Conservation (phyloP, 306 rosid genomes). For the Lathyrus aphaca region DNA sequence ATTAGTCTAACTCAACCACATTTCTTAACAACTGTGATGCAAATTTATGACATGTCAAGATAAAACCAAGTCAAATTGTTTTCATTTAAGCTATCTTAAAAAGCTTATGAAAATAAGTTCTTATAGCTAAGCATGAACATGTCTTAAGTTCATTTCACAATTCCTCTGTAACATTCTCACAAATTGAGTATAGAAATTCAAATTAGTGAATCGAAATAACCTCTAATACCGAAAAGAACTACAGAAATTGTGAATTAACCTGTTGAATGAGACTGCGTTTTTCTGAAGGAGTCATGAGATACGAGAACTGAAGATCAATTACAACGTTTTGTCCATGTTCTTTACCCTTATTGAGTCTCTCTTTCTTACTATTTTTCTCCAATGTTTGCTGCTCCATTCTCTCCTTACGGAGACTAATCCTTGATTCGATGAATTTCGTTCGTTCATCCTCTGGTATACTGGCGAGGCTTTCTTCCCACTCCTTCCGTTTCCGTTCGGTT, state of each 20-base stretch:
- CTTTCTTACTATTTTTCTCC: slow-evolving; percentile 62
- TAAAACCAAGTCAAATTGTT: too few species aligned
- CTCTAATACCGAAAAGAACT: background rate
- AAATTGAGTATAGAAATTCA: too few species aligned
- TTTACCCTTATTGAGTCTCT: slow-evolving; percentile 58
- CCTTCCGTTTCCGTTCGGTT: slow-evolving; percentile 72
- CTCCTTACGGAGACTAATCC: slow-evolving; percentile 70
- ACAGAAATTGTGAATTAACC: slow-evolving; percentile 39
- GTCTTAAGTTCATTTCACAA: background rate
- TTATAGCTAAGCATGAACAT: background rate
- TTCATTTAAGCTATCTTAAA: background rate
- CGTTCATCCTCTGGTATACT: slow-evolving; percentile 65
- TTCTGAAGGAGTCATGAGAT: slow-evolving; percentile 78
- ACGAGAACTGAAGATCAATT: slow-evolving; percentile 74
- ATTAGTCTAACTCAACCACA: too few species aligned
- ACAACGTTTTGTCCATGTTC: slow-evolving; percentile 73
- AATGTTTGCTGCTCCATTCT: slow-evolving; percentile 71
- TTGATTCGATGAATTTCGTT: slow-evolving; percentile 62
- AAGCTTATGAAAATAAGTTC: background rate
- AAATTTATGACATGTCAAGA: background rate
- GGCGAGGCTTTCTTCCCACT: slow-evolving; percentile 77
- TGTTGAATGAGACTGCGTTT: slow-evolving; percentile 86
- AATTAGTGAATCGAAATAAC: background rate
- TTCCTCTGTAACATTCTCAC: background rate
- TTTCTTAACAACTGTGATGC: too few species aligned